These are phyloP conservation scores for Trichoderma erinaceum DNA, from an alignment of 495 filamentous ascomycete species.

Conservation along the genomic window DNA sequence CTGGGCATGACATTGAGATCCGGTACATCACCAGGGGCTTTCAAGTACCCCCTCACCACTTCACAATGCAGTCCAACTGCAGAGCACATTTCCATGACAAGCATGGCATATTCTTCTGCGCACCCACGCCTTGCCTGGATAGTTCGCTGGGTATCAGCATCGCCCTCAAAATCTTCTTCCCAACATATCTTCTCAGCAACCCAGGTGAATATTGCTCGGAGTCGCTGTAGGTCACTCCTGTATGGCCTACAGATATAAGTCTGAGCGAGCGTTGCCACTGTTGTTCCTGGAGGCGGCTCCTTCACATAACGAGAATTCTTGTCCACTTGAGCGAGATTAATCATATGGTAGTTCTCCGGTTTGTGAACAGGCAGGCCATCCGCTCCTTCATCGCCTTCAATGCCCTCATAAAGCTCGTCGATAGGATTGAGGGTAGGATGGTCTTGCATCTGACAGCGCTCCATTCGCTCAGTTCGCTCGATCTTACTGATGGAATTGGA, in stretches of 20 bases:
- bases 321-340: conserved; percentile 82
- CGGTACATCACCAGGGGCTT: conserved; percentile 75
- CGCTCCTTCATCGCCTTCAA: conserved; percentile 85
- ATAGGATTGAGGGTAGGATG: conserved; percentile 81
- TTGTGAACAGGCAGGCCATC: conserved; percentile 79
- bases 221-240: conserved; percentile 85
- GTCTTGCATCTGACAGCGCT: conserved; percentile 92
- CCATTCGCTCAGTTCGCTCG: conserved; percentile 78
- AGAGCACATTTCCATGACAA: conserved; percentile 89
- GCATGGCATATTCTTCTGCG: conserved; percentile 81
- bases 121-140: conserved; percentile 79
- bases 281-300: conserved; percentile 84
- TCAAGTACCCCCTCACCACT: conserved; percentile 80
- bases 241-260: conserved; percentile 93
- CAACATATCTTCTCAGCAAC: conserved; percentile 91
- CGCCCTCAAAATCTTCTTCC: conserved; percentile 83
- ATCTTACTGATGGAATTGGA: conserved; percentile 88
- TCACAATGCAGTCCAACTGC: conserved; percentile 86
- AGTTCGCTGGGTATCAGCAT: conserved; percentile 72
- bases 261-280: conserved; percentile 75
- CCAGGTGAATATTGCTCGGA: conserved; percentile 95
- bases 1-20: conserved; percentile 69
- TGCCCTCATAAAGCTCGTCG: conserved; percentile 75
- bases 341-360: conserved; percentile 70
- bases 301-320: conserved; percentile 90